Base-by-base conservation (phyloP, 2,329 filamentous ascomycete species). In the Beauveria scarabaeidicola region DNA sequence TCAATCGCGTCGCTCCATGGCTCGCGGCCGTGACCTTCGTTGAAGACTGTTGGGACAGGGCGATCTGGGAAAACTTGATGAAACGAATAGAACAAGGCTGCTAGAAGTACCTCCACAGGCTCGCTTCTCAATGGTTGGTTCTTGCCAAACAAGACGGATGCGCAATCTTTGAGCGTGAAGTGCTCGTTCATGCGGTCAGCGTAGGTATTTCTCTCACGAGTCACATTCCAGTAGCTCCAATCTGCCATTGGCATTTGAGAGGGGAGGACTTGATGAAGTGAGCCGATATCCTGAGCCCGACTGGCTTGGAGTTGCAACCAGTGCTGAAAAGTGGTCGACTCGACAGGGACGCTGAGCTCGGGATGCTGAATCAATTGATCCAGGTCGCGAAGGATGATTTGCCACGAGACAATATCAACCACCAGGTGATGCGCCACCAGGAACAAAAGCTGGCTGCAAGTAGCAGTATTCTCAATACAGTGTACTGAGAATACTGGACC, bases 321-420 rank as follows among this genome's bases (percentile, higher is more conserved):
- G 19, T 44, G 19, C 43, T 44, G 43, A 44, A 44, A 44, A 15
- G 43, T 23, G 10, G 43, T 44, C 3, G 43, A 44, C 43, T 44
- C 43, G 19, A 44, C 19, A 44, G 43, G 43, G 11, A 21, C 19
- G 11, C 3, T 11, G 19, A 44, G 19, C 11, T 44, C 10, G 19
- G 43, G 43, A 21, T 44, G 19, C 10, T 44, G 43, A 19, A 44
- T 40, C 29, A 21, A 44, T 3, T 44, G 13, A 23, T 56, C 53
- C 41, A 60, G 58, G 10, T 60, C 43, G n/a, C 38, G 23, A 17
- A 54, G 25, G 36, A 60, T 38, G 27, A 60, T 79, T 19, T 77
- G 77, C 27, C 77, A 79, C 32, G 77, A 80, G 63, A 79, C 79
- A 66, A 79, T 77, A 63, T 79, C 77, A 25, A 65, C 63, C 11